Percentiles rank a stretch among this genome's conserved stretches.
Evolutionary conservation across 2,329 filamentous ascomycete species (phyloP).

Genomic region (Epichloe gansuensis): DNA sequence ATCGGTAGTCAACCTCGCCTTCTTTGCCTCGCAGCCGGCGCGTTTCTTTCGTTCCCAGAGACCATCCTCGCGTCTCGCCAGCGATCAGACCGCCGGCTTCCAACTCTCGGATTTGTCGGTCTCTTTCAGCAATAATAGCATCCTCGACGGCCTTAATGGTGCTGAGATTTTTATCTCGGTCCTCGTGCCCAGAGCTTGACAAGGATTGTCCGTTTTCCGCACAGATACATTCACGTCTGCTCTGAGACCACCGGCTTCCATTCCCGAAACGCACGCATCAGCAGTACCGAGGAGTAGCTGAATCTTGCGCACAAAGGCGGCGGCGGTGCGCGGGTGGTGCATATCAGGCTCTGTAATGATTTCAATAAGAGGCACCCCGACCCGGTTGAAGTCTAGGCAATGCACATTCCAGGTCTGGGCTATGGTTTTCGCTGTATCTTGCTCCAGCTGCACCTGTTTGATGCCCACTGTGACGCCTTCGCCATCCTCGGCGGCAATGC

Average conservation of each 20-base stretch:
- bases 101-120: conserved; percentile 73
- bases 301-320: conserved; percentile 79
- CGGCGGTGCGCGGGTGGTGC: conserved; percentile 75
- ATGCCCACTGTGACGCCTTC: conserved; percentile 64
- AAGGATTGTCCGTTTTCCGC: conserved; percentile 37
- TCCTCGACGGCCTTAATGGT: conserved; percentile 94
- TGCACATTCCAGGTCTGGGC: conserved; percentile 61
- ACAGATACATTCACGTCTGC: conserved; percentile 96
- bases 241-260: conserved; percentile 83
- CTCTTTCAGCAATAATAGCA: conserved; percentile 80
- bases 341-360: conserved; percentile 89
- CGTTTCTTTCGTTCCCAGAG: conserved; percentile 72
- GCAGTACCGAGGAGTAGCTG: conserved; percentile 69
- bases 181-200: conserved; percentile 55
- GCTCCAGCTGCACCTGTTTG: conserved; percentile 92
- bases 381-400: conserved; percentile 87
- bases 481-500: conserved; percentile 64
- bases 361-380: conserved; percentile 82
- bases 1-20: conserved; percentile 93
- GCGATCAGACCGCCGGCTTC: conserved; percentile 62
- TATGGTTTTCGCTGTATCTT: conserved; percentile 92
- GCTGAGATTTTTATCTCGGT: conserved; percentile 97
- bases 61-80: conserved; percentile 90
- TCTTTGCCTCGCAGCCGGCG: conserved; percentile 79
- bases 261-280: conserved; percentile 77